Conservation (phyloP, 2,329 filamentous ascomycete species). For the Talaromyces sp. region DNA sequence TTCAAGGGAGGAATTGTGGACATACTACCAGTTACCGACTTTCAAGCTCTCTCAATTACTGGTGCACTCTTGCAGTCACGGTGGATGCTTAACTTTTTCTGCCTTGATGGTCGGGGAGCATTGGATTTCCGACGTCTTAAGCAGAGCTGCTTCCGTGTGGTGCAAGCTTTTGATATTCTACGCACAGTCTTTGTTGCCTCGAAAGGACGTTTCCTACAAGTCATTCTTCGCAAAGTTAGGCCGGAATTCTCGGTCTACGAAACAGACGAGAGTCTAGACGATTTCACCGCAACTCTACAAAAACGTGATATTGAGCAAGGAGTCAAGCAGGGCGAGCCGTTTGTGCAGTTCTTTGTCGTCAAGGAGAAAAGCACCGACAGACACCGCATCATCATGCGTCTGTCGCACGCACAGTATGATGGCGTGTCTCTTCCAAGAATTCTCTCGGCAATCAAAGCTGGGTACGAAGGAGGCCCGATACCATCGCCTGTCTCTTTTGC, state of each 20-base stretch:
- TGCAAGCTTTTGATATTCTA: slow-evolving; percentile 57
- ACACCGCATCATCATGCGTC: slow-evolving; percentile 51
- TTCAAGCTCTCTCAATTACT: slow-evolving; percentile 32
- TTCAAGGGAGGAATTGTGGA: slow-evolving; percentile 48
- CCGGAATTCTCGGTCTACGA: slow-evolving; percentile 49
- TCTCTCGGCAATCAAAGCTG: slow-evolving; percentile 53
- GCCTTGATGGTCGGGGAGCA: slow-evolving; percentile 48
- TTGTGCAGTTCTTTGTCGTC: slow-evolving; percentile 55
- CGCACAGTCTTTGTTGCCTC: slow-evolving; percentile 59
- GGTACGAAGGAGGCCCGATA: slow-evolving; percentile 42
- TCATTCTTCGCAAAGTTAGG: slow-evolving; percentile 52
- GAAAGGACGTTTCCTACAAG: slow-evolving; percentile 47
- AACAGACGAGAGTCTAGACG: slow-evolving; percentile 44
- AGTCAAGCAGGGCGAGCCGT: slow-evolving; percentile 54
- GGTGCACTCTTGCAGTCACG: slow-evolving; percentile 30
- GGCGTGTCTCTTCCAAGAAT: slow-evolving; percentile 61
- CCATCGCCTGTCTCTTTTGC: slow-evolving; percentile 40
- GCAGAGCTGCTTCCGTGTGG: slow-evolving; percentile 44
- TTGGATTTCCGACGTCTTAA: slow-evolving; percentile 41
- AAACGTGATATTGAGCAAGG: slow-evolving; percentile 50
- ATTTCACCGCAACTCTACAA: slow-evolving; percentile 50
- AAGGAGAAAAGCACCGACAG: slow-evolving; percentile 34
- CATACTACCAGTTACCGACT: slow-evolving; percentile 52
- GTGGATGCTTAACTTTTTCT: slow-evolving; percentile 49
- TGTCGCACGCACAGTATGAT: slow-evolving; percentile 66